A percentile compares a stretch with the other conserved stretches of the same genome.
These are phyloP conservation scores for Salix viminalis DNA, from an alignment of 345 rosid genomes.

Conservation along the genomic window DNA sequence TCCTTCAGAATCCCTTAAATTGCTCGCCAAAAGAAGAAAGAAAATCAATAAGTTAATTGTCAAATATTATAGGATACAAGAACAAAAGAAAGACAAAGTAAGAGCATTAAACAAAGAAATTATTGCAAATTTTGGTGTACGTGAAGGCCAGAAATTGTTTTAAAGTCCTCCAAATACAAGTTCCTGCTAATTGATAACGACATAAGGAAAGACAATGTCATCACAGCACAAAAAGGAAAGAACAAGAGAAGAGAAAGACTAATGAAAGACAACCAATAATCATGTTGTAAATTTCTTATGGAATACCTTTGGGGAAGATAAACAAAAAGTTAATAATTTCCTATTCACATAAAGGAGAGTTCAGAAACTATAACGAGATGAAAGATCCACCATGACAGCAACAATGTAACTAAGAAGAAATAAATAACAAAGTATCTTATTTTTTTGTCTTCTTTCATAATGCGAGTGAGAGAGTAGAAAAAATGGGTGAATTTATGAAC, in stretches of 20 bases:
- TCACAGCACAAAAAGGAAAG: neutral
- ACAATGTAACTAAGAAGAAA: no score
- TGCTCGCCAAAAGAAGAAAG: neutral
- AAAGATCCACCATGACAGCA: no score
- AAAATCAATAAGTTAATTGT: neutral
- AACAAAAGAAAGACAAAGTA: neutral
- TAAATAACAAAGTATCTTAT: no score
- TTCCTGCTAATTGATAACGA: neutral
- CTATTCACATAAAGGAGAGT: no score
- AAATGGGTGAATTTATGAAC: no score
- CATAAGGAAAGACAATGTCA: neutral
- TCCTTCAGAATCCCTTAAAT: neutral
- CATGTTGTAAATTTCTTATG: neutral
- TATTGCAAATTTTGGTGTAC: neutral
- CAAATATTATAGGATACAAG: neutral
- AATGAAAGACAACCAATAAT: neutral
- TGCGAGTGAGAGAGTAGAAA: no score
- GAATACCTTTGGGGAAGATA: neutral
- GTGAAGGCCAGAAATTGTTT: neutral
- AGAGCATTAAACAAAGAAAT: neutral
- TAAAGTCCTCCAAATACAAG: neutral
- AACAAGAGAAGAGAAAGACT: neutral
- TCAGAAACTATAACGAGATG: no score
- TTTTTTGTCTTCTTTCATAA: no score
- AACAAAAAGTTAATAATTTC: no score